Conservation (phyloP, 202 grass and related monocot species). For the Setaria viridis region DNA sequence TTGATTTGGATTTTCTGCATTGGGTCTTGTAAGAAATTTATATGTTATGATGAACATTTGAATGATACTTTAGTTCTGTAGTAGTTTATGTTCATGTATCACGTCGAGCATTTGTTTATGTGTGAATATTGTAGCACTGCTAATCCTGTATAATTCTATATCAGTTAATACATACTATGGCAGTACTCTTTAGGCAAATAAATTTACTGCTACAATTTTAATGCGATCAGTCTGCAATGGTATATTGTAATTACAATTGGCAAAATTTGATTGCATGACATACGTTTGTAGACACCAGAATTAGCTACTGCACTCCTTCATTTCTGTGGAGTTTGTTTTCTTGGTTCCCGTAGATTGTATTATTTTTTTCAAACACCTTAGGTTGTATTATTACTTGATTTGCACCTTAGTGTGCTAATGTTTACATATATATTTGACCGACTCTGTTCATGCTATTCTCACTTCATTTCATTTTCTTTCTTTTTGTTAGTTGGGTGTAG, state of each 20-base stretch:
- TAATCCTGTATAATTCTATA: slow-evolving; percentile 17
- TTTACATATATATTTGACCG: background rate
- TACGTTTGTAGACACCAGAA: background rate
- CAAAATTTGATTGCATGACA: background rate
- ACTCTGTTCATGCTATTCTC: background rate
- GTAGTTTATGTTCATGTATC: slow-evolving; percentile 27
- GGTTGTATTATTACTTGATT: slow-evolving; percentile 19
- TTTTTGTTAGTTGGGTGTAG: slow-evolving; percentile 9
- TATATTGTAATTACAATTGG: slow-evolving; percentile 3
- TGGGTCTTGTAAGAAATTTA: background rate
- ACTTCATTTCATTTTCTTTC: background rate
- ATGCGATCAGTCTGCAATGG: background rate
- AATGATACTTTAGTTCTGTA: slow-evolving; percentile 7
- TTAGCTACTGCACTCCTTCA: background rate
- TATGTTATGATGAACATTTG: background rate
- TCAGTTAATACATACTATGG: background rate
- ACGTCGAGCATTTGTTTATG: background rate
- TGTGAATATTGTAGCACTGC: background rate
- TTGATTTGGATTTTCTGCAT: slow-evolving; percentile 11
- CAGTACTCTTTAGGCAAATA: background rate
- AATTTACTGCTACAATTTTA: background rate
- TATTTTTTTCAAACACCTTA: background rate
- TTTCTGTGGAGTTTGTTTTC: background rate
- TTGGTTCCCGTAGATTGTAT: slow-evolving; percentile 17
- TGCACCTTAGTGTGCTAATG: background rate